Conservation (phyloP, 495 filamentous ascomycete species). For the Xylaria scruposa region DNA sequence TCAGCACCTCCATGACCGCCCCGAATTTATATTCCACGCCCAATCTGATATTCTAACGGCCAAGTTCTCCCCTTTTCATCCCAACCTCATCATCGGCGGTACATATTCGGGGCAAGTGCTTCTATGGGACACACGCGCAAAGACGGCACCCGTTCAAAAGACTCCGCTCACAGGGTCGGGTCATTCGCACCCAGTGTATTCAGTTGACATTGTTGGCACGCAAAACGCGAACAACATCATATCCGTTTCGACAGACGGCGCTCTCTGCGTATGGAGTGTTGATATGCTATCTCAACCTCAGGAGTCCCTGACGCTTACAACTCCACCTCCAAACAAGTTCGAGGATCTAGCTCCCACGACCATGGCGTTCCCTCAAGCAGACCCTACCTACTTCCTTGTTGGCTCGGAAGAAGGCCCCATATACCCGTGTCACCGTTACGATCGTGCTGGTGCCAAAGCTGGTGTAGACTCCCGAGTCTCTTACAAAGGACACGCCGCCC, state of each 20-base stretch:
- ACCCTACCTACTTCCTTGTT: slow-evolving; percentile 96
- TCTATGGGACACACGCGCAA: slow-evolving; percentile 95
- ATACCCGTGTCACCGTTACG: slow-evolving; percentile 95
- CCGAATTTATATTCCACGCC: slow-evolving; percentile 95
- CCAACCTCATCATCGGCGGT: slow-evolving; percentile 91
- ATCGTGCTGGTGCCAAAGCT: slow-evolving; percentile 93
- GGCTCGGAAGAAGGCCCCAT: slow-evolving; percentile 96
- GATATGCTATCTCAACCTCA: slow-evolving; percentile 97
- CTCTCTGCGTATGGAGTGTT: slow-evolving; percentile 93
- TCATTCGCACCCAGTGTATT: slow-evolving; percentile 96
- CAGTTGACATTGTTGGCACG: slow-evolving; percentile 92
- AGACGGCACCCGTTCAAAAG: slow-evolving; percentile 88
- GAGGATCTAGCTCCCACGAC: slow-evolving; percentile 96
- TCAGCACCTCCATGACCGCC: slow-evolving; percentile 86
- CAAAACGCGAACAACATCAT: slow-evolving; percentile 99
- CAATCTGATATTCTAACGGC: slow-evolving; percentile 94
- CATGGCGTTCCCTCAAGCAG: slow-evolving; percentile 93
- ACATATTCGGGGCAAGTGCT: slow-evolving; percentile 96
- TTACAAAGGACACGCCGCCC: slow-evolving; percentile 88
- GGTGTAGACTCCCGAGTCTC: slow-evolving; percentile 85
- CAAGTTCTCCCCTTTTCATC: slow-evolving; percentile 97
- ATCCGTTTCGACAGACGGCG: slow-evolving; percentile 93
- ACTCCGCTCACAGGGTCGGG: slow-evolving; percentile 91
- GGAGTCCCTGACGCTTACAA: slow-evolving; percentile 84
- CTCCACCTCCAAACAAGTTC: slow-evolving; percentile 86